Conservation (phyloP, 2,329 filamentous ascomycete species). For the Trichophyton verrucosum region DNA sequence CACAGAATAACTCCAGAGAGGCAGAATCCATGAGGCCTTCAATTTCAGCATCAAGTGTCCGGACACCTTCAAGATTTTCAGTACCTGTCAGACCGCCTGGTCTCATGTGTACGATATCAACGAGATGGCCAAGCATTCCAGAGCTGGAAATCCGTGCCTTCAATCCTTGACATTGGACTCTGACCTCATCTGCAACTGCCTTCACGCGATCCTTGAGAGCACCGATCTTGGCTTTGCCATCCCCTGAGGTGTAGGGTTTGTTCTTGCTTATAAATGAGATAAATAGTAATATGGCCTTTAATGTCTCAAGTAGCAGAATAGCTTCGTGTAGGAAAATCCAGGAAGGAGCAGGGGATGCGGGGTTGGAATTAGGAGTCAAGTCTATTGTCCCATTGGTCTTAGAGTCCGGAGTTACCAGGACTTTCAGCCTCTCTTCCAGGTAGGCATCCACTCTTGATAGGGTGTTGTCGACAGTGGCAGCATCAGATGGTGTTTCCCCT, state of each 20-base stretch:
- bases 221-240: constrained; percentile 25
- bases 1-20: constrained; percentile 32
- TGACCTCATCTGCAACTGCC: constrained; percentile 24
- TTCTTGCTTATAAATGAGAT: constrained; percentile 21
- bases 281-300: constrained; percentile 29
- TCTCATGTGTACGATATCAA: constrained; percentile 23
- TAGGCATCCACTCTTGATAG: constrained; percentile 9
- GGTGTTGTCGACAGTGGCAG: constrained; percentile 1
- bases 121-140: constrained; percentile 31
- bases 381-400: constrained; percentile 7
- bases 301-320: constrained; percentile 29
- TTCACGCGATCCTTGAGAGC: constrained; percentile 17
- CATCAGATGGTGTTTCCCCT: not conserved
- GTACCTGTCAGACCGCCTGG: not conserved
- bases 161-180: constrained; percentile 24
- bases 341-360: constrained; percentile 22
- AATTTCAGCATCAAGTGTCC: constrained; percentile 22
- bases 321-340: constrained; percentile 32
- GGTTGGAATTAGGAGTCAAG: constrained; percentile 13
- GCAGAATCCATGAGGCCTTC: constrained; percentile 27
- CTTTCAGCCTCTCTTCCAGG: constrained; percentile 5
- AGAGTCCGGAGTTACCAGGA: not conserved
- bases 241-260: constrained; percentile 12
- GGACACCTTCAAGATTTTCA: not conserved
- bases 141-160: constrained; percentile 29